Evolutionary conservation across 257 asterid species (phyloP).

Genomic region (Solanum habrochaites): DNA sequence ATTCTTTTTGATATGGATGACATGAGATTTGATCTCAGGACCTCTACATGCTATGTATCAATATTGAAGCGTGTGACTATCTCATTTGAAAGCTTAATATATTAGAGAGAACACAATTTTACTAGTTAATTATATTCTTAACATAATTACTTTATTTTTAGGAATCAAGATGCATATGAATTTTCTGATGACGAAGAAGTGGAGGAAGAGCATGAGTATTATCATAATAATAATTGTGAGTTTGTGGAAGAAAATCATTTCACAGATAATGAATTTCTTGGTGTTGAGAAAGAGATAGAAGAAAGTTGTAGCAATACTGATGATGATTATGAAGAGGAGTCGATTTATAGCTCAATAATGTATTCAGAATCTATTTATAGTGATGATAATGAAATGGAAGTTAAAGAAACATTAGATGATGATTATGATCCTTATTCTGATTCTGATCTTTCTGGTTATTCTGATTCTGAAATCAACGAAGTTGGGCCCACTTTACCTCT

Average conservation of each 20-base stretch:
- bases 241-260: background rate
- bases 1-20: background rate
- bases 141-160: constrained; percentile 2
- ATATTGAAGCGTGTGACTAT: background rate
- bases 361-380: constrained; percentile 17
- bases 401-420: constrained; percentile 15
- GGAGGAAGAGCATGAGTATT: constrained; percentile 15
- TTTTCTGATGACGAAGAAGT: constrained; percentile 52
- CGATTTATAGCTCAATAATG: constrained; percentile 35
- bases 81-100: background rate
- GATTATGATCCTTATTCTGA: constrained; percentile 5
- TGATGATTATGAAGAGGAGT: constrained; percentile 1
- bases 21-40: background rate
- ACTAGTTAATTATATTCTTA: background rate
- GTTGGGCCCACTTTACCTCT: constrained; percentile 31
- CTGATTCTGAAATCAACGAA: constrained; percentile 15
- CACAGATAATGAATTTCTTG: background rate
- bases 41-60: background rate
- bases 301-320: background rate
- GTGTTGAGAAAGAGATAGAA: constrained; percentile 3
- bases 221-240: background rate
- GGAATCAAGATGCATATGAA: constrained; percentile 55
- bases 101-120: background rate
- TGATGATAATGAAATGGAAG: constrained; percentile 8
- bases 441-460: constrained; percentile 11